A percentile compares a stretch with the other conserved stretches of the same genome.
phyloP scores from a whole-genome alignment of 2,329 filamentous ascomycete species.

The Alternaria arborescens region DNA sequence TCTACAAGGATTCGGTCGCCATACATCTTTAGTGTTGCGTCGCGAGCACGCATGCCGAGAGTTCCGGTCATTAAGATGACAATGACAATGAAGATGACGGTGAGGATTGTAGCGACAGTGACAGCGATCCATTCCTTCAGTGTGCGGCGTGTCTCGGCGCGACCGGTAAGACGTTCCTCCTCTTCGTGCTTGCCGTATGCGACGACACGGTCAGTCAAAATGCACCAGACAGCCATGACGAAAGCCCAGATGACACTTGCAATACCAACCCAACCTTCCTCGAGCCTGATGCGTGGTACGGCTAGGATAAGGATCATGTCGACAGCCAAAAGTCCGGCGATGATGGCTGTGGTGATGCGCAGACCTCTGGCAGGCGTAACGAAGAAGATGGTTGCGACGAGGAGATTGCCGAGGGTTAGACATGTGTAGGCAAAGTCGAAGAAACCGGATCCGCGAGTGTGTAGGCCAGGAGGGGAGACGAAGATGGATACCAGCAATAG shows the following conservation, averaged over 20 bases:
- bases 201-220: slow-evolving; percentile 82
- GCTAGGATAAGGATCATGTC: slow-evolving; percentile 82
- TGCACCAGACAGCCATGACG: slow-evolving; percentile 79
- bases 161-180: slow-evolving; percentile 89
- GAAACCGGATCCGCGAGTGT: slow-evolving; percentile 90
- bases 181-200: slow-evolving; percentile 93
- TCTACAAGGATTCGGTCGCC: slow-evolving; percentile 84
- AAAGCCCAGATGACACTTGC: slow-evolving; percentile 84
- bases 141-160: slow-evolving; percentile 83
- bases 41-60: slow-evolving; percentile 79
- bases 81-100: slow-evolving; percentile 73
- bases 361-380: slow-evolving; percentile 81
- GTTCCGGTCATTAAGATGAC: slow-evolving; percentile 80
- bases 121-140: slow-evolving; percentile 86
- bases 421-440: slow-evolving; percentile 86
- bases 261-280: slow-evolving; percentile 93
- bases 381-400: slow-evolving; percentile 87
- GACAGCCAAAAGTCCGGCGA: slow-evolving; percentile 72
- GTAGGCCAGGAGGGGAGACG: slow-evolving; percentile 85
- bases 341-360: slow-evolving; percentile 74
- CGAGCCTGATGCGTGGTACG: slow-evolving; percentile 76
- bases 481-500: slow-evolving; percentile 89
- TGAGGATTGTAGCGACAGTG: slow-evolving; percentile 74
- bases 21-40: slow-evolving; percentile 75
- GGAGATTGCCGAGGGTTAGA: slow-evolving; percentile 76